Percentiles rank a stretch among this genome's conserved stretches.
Evolutionary conservation across 2,329 filamentous ascomycete species (phyloP).

Genomic region (Calonectria pseudoreteaudii): DNA sequence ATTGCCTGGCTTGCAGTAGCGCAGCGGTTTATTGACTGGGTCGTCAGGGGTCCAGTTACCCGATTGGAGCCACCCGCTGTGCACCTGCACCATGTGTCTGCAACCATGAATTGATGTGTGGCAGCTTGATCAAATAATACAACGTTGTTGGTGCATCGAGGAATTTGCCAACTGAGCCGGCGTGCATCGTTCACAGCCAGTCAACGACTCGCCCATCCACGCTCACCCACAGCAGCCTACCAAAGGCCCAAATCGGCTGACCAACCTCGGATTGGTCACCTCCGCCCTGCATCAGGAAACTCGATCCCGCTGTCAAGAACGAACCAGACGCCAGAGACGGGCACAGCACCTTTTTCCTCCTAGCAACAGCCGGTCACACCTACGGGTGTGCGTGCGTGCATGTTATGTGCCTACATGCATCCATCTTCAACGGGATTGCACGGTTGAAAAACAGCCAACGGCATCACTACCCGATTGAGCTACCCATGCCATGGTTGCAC

Average conservation of each 20-base stretch:
- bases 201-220: neutral
- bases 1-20: constrained; percentile 40
- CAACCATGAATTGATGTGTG: neutral
- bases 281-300: neutral
- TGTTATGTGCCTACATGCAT: neutral
- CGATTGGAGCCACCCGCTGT: neutral
- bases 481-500: neutral
- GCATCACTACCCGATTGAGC: neutral
- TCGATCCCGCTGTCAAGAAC: neutral
- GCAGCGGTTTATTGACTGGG: constrained; percentile 45
- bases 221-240: neutral
- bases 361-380: neutral
- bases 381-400: neutral
- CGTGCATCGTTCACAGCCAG: neutral
- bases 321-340: neutral
- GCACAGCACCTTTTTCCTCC: neutral
- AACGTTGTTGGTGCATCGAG: neutral
- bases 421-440: neutral
- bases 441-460: neutral
- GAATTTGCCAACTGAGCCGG: neutral
- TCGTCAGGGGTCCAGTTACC: constrained; percentile 6
- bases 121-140: neutral
- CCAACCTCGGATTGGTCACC: neutral
- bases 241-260: neutral
- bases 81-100: neutral